Evolutionary conservation across 345 rosid species (phyloP), one percentile per base, ranked within the genome.

Genomic region (Brassica nigra): DNA sequence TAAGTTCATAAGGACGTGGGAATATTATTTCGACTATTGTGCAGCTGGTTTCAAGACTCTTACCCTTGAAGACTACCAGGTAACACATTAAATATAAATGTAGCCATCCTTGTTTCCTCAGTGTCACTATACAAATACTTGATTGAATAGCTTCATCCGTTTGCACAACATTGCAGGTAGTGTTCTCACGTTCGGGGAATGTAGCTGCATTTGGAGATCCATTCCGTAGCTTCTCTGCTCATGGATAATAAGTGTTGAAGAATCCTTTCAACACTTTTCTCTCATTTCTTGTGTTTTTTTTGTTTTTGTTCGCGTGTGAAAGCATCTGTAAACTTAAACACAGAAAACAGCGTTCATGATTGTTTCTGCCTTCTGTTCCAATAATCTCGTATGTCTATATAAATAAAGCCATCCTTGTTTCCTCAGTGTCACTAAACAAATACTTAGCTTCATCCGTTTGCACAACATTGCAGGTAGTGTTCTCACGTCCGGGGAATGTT

Each of bases 1-100:
- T n/a, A 82, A 89, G 77, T 93, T 93, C 88, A 75, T 91, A 1
- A 75, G 93, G 62, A 91, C 95, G 8, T 93, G 97, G 97, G 97
- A 90, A 79, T 93, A 91, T 62, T 93, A 93, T 81, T 93, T 91
- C 58, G 93, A 91, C 63, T 90, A 93, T 31, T 88, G 86, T 12
- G 93, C 95, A 3, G 97, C 97, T 12, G 92, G 93, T 69, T 91
- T 88, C 84, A 90, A 87, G 88, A 76, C 93, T 0, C 75, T 71
- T 34, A 71, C 75, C 11, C 75, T 58, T 36, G 52, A 44, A 58
- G 42, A 71, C 64, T 71, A 71, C 54, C 75, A 71, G 54, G 75
- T 71, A 44, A 68, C 34, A 66, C 54, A 37, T n/a, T 61, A 11
- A 62, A 15, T 12, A 70, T 18, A 3, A 69, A 5, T 7, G 7